Conservation (phyloP, 345 rosid genomes). For the Aquilaria yunnanensis region DNA sequence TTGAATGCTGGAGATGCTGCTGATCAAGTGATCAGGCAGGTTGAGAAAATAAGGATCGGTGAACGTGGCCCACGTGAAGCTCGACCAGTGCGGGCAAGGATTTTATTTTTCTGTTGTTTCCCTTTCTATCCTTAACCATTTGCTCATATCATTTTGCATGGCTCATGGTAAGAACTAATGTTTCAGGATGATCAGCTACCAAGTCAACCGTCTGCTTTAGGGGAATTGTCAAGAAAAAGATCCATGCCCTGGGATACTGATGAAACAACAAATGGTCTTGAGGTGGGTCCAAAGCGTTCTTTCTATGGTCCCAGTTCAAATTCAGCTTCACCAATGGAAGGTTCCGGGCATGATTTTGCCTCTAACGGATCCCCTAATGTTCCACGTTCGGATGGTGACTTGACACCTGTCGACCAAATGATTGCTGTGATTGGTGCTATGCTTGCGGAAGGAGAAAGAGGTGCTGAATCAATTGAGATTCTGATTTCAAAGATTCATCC, state of each 20-base stretch:
- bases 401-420: constrained; percentile 94
- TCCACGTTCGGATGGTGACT: constrained; percentile 52
- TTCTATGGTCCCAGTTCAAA: constrained; percentile 39
- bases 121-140: constrained; percentile 5
- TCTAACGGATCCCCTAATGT: constrained; percentile 53
- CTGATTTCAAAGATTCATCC: constrained; percentile 92
- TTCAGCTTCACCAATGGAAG: constrained; percentile 34
- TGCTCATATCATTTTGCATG: constrained; percentile 6
- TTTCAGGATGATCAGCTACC: constrained; percentile 69
- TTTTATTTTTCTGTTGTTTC: background rate
- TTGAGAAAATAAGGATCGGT: constrained; percentile 75
- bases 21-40: constrained; percentile 91
- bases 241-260: constrained; percentile 53
- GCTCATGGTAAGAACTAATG: constrained; percentile 14
- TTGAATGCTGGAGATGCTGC: constrained; percentile 97
- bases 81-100: constrained; percentile 59
- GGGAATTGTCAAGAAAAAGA: constrained; percentile 71
- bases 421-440: constrained; percentile 96
- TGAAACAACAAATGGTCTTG: constrained; percentile 47
- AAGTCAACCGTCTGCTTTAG: constrained; percentile 41
- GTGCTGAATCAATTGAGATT: constrained; percentile 92
- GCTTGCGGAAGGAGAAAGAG: constrained; percentile 99
- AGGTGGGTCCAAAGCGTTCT: constrained; percentile 53
- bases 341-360: constrained; percentile 38
- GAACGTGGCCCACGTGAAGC: constrained; percentile 87